A percentile compares a stretch with the other conserved stretches of the same genome.
phyloP scores from a whole-genome alignment of 73 alveolate genomes.

The Tetrahymena borealis region DNA sequence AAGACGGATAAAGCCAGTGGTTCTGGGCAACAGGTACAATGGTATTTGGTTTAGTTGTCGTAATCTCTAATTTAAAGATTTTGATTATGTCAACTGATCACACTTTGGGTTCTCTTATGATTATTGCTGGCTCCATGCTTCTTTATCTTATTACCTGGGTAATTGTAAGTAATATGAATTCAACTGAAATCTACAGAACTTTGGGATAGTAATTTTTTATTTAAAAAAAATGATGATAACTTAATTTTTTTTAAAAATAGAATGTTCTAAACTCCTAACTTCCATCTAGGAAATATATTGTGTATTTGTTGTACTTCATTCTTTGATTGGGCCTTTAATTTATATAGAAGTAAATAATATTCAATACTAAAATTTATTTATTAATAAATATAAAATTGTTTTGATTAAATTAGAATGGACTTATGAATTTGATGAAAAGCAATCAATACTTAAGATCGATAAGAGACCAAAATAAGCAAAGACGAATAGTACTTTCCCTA shows the following conservation, averaged over 20 bases:
- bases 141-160: conserved; percentile 28
- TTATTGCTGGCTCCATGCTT: conserved; percentile 13
- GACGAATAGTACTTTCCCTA: neutral
- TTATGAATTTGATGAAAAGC: neutral
- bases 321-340: conserved; percentile 17
- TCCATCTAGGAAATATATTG: conserved; percentile 31
- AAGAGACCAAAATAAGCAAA: neutral
- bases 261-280: conserved; percentile 23
- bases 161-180: conserved; percentile 7
- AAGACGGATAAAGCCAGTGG: conserved; percentile 13
- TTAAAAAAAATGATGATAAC: neutral
- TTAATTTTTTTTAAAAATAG: neutral
- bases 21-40: conserved; percentile 72
- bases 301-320: neutral
- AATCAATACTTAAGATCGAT: neutral
- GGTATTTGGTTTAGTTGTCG: conserved; percentile 77
- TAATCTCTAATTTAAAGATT: conserved; percentile 78
- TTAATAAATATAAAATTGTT: neutral
- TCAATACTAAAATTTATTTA: neutral
- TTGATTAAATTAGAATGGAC: neutral
- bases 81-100: conserved; percentile 63
- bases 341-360: neutral
- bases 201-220: conserved; percentile 1
- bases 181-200: conserved; percentile 29
- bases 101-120: conserved; percentile 15